Evolutionary conservation across 148 eudicot genomes (phyloP).

Genomic region (Spergularia bocconei): DNA sequence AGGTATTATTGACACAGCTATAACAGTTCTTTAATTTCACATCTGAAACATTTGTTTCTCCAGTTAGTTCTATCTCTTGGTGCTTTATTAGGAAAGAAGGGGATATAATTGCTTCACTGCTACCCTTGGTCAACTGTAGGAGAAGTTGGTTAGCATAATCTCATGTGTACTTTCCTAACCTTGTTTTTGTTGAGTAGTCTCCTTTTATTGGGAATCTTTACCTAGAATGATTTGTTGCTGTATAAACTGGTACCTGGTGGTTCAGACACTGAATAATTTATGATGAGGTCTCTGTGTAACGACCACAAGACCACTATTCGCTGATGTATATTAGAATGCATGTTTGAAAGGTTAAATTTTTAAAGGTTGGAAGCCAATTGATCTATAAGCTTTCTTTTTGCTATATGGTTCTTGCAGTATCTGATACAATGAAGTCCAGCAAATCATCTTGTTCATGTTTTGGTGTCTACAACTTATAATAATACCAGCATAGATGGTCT

Average conservation of each 20-base stretch:
- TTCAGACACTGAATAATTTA: too few species aligned
- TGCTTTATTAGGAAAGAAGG: not conserved
- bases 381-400: too few species aligned
- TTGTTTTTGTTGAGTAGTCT: not conserved
- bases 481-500: too few species aligned
- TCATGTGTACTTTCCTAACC: not conserved
- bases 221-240: not conserved
- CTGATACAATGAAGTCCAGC: too few species aligned
- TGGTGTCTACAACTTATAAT: too few species aligned
- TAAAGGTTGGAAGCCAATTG: too few species aligned
- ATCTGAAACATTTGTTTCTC: not conserved
- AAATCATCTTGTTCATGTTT: too few species aligned
- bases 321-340: too few species aligned
- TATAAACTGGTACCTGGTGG: not conserved
- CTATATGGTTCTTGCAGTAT: too few species aligned
- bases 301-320: too few species aligned
- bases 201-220: not conserved
- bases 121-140: not conserved
- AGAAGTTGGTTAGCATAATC: not conserved
- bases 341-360: too few species aligned
- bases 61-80: constrained; percentile 2
- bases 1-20: constrained; percentile 35
- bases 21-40: not conserved
- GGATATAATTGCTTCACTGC: not conserved
- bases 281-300: too few species aligned